These are phyloP conservation scores for Colletotrichum acutatum DNA, from an alignment of 2,329 filamentous ascomycete species.

Conservation along the genomic window DNA sequence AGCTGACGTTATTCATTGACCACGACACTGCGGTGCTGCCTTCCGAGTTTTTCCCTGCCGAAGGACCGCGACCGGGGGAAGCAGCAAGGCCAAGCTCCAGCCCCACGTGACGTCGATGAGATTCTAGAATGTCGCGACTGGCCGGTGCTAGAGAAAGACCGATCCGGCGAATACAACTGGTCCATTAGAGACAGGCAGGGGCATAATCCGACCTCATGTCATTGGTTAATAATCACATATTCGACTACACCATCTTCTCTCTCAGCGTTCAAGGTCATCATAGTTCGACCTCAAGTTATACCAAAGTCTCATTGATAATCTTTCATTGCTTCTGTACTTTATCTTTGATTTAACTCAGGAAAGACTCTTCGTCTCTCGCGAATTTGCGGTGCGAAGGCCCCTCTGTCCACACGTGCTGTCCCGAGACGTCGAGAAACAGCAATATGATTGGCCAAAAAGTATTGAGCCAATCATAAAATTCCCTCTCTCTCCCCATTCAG, in stretches of 20 bases:
- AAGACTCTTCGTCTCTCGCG: not conserved
- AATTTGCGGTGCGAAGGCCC: not conserved
- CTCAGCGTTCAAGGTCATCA: not conserved
- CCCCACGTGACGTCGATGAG: constrained; percentile 17
- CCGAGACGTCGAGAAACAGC: not conserved
- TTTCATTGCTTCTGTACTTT: too few species aligned
- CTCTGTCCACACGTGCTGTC: too few species aligned
- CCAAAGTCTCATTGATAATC: too few species aligned
- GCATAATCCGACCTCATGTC: not conserved
- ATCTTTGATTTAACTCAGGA: not conserved
- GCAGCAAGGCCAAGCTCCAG: not conserved
- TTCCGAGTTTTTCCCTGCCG: constrained; percentile 36
- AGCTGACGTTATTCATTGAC: constrained; percentile 34
- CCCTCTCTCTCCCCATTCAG: not conserved
- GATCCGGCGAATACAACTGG: constrained; percentile 14
- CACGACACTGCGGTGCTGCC: constrained; percentile 19
- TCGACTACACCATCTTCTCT: not conserved
- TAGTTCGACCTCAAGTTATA: not conserved
- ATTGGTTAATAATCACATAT: constrained; percentile 18
- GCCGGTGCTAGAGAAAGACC: not conserved
- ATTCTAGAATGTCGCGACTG: constrained; percentile 8
- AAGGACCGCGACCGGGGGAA: constrained; percentile 24
- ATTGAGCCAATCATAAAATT: constrained; percentile 7
- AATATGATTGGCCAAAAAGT: constrained; percentile 7
- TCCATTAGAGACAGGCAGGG: not conserved